Evolutionary conservation across 2,329 filamentous ascomycete genomes (phyloP).

Genomic region (Alternaria tenuissima): DNA sequence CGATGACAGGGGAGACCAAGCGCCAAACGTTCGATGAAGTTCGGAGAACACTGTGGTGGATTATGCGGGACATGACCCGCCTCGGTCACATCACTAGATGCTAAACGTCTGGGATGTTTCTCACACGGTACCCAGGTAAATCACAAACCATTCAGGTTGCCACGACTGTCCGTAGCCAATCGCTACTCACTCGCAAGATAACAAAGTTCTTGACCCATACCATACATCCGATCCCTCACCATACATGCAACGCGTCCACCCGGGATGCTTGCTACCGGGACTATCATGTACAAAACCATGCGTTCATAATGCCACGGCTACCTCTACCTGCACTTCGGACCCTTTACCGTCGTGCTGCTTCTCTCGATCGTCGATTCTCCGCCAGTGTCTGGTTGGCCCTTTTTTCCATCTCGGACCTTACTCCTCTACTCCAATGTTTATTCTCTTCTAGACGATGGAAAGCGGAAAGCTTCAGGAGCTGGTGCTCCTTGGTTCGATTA

Average conservation of each 20-base stretch:
- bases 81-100: slow-evolving; percentile 23
- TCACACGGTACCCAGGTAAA: slow-evolving; percentile 22
- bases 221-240: slow-evolving; percentile 9
- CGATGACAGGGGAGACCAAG: slow-evolving; percentile 18
- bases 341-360: slow-evolving; percentile 4
- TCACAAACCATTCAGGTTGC: slow-evolving; percentile 17
- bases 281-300: slow-evolving; percentile 1
- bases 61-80: slow-evolving; percentile 20
- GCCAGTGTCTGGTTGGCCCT: slow-evolving; percentile 15
- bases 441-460: slow-evolving; percentile 8
- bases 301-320: slow-evolving; percentile 24
- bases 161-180: slow-evolving; percentile 19
- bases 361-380: slow-evolving; percentile 12
- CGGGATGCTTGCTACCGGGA: slow-evolving; percentile 22
- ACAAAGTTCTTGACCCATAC: slow-evolving; percentile 24
- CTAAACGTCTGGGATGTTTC: slow-evolving; percentile 31
- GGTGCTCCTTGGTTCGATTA: slow-evolving; percentile 28
- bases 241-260: slow-evolving; percentile 15
- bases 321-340: slow-evolving; percentile 8
- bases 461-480: slow-evolving; percentile 26
- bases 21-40: slow-evolving; percentile 1
- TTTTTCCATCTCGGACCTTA: not conserved
- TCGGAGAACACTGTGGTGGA: slow-evolving; percentile 17
- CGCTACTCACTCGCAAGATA: not conserved
- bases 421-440: slow-evolving; percentile 7